Evolutionary conservation across 2,329 filamentous ascomycete genomes (phyloP), one percentile per base, ranked within the genome.

Genomic region (Hortaea werneckii): DNA sequence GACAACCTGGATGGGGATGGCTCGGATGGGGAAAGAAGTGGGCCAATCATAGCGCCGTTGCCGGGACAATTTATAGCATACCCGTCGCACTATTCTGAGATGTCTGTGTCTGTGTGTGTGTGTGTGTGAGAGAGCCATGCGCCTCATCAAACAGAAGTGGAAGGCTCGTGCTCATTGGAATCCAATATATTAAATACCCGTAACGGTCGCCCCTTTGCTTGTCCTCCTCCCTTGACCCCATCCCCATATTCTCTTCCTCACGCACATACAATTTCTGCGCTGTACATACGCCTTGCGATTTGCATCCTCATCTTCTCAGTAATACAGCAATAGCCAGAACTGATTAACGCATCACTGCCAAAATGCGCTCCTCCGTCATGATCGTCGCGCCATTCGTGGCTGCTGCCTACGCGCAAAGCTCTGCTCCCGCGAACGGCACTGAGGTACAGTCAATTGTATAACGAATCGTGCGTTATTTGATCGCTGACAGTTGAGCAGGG

Each of bases 291-390:
- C 27, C 28, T 29, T 43, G 20, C 20, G 20, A 20, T 20, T 20
- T 20, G 20, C 20, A 20, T 20, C 20, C 20, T 20, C 20, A 20
- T 20, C 20, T 20, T 20, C 20, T 20, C 20, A 4, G 20, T 20
- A 20, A 20, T 20, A 20, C 20, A 20, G 20, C 20, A 20, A 20
- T 20, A 20, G 4, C 20, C 20, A 20, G 20, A 20, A 20, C 20
- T 20, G 20, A 20, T n/a, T 3, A 26, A 40, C 27, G 29, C 41
- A 47, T 28, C 39, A 37, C 13, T 40, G 26, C 34, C 64, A 70
- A 60, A 32, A 75, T 75, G 71, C 72, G 67, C 63, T 59, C 63
- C 60, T 67, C 68, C 29, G 52, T 68, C 54, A 48, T 73, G 60
- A 48, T 71, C 57, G 45, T 56, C 52, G 65, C 56, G 62, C 69